Evolutionary conservation across 805 yeast species (phyloP).

Genomic region (Starmera caribaea): DNA sequence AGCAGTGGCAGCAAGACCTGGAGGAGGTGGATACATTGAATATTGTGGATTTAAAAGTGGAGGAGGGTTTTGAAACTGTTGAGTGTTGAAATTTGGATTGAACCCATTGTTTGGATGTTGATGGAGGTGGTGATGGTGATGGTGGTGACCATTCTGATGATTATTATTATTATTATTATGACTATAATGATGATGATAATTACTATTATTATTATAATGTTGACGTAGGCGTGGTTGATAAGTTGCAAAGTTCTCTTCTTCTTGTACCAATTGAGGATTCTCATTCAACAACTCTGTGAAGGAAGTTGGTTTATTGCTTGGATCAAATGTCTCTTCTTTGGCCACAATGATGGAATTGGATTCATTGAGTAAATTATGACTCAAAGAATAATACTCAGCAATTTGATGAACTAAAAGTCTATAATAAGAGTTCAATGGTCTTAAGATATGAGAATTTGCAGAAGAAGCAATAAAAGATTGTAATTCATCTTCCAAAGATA

Average conservation of each 20-base stretch:
- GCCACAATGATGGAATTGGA: slow-evolving; percentile 36
- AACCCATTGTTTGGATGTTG: slow-evolving; percentile 1
- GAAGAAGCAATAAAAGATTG: slow-evolving; percentile 33
- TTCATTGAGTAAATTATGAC: slow-evolving; percentile 43
- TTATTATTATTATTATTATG: background rate
- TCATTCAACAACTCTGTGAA: slow-evolving; percentile 8
- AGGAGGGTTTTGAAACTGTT: slow-evolving; percentile 1
- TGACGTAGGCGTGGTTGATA: background rate
- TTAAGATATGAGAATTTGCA: slow-evolving; percentile 31
- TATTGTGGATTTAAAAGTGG: background rate
- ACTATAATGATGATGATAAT: background rate
- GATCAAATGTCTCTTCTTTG: slow-evolving; percentile 21
- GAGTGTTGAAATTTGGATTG: background rate
- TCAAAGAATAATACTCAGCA: slow-evolving; percentile 55
- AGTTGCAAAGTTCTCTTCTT: too few relatives aligned
- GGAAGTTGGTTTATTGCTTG: slow-evolving; percentile 7
- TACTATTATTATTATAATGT: background rate
- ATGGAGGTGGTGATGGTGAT: background rate
- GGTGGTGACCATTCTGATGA: background rate
- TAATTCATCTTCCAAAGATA: slow-evolving; percentile 38
- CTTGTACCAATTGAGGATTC: slow-evolving; percentile 11
- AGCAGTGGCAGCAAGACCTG: too few relatives aligned
- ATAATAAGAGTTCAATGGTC: slow-evolving; percentile 53
- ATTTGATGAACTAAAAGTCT: slow-evolving; percentile 60
- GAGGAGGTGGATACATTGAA: background rate